Percentiles rank a stretch among this genome's conserved stretches.
Conservation (phyloP, 208 protist species). For the Trypanosoma lewisi region DNA sequence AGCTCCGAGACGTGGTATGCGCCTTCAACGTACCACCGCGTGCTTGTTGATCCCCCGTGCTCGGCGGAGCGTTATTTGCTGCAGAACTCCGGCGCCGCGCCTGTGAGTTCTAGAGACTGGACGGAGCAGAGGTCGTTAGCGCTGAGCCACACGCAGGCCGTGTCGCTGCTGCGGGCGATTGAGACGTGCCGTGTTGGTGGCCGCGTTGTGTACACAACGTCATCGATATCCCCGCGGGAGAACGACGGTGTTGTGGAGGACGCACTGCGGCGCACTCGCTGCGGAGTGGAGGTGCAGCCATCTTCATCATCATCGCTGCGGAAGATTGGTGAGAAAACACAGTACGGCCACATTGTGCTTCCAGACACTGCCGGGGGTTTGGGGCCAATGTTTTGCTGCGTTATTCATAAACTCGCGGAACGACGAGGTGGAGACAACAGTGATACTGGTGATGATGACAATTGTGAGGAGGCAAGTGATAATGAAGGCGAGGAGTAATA, state of each 20-base stretch:
- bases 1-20: slow-evolving; percentile 70
- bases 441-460: slow-evolving; percentile 23
- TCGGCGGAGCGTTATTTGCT: slow-evolving; percentile 90
- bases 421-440: slow-evolving; percentile 28
- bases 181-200: slow-evolving; percentile 76
- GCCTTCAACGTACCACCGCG: slow-evolving; percentile 60
- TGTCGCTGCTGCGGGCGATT: slow-evolving; percentile 69
- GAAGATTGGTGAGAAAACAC: slow-evolving; percentile 57
- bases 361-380: slow-evolving; percentile 58
- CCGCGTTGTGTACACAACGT: slow-evolving; percentile 91
- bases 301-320: slow-evolving; percentile 16
- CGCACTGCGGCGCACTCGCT: slow-evolving; percentile 57
- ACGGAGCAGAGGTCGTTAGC: slow-evolving; percentile 32
- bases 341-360: slow-evolving; percentile 65
- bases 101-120: slow-evolving; percentile 52
- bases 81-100: slow-evolving; percentile 44
- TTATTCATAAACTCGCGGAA: slow-evolving; percentile 59
- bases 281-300: slow-evolving; percentile 44
- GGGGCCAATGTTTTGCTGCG: slow-evolving; percentile 73
- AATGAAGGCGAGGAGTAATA: slow-evolving; percentile 8
- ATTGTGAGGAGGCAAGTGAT: slow-evolving; percentile 9
- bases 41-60: slow-evolving; percentile 93
- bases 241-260: slow-evolving; percentile 85
- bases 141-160: slow-evolving; percentile 50
- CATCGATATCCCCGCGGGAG: slow-evolving; percentile 83